Base-by-base conservation (phyloP, 108 stramenopile species). In the Schizochytrium sp. region DNA sequence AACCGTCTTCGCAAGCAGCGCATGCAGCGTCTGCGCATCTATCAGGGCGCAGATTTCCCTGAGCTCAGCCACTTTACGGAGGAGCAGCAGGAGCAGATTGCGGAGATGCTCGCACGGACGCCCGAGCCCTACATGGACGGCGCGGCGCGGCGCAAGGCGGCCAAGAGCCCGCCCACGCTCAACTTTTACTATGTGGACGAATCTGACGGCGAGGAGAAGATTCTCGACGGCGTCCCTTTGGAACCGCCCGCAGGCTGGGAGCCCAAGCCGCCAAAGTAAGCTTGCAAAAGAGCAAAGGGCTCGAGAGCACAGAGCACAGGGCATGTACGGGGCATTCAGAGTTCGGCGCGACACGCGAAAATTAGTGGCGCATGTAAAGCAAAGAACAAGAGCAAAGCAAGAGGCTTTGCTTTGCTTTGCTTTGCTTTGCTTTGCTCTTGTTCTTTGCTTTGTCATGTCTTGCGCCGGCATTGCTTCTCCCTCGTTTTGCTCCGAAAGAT, bases 1-100 rank as follows among this genome's bases (percentile, higher is more conserved):
- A 94, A 94, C 90, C 57, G 58, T 0, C 89, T 94, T 6, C 88
- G 93, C 34, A 60, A 89, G 48, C 60, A 51, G 23, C 28, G 72
- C n/a, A 72, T 87, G 48, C 29, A 25, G 16, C 91, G 91, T 76
- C 89, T 94, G 10, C 55, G 87, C n/a, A 63, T 94, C 47, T 93
- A 91, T 72, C 87, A 91, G 41, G 93, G 87, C 5, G 44, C 55
- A 5, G 60, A 92, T 4, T 92, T 93, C 58, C 90, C 91, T 23
- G 72, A 93, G 58, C 29, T 21, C 5, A 5, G 28, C 23, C 47
- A 89, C 14, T 16, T 83, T 25, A 57, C 76, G 10, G 76, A 83
- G 12, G 76, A 83, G 76, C 76, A 83, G 76, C 45, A 53, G n/a
- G 18, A 47, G 23, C 45, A 53, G 63, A 69, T 69, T 69, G 63